Evolutionary conservation across 2,329 filamentous ascomycete genomes (phyloP), one percentile per base, ranked within the genome.

Genomic region (Paecilomyces fulvus): DNA sequence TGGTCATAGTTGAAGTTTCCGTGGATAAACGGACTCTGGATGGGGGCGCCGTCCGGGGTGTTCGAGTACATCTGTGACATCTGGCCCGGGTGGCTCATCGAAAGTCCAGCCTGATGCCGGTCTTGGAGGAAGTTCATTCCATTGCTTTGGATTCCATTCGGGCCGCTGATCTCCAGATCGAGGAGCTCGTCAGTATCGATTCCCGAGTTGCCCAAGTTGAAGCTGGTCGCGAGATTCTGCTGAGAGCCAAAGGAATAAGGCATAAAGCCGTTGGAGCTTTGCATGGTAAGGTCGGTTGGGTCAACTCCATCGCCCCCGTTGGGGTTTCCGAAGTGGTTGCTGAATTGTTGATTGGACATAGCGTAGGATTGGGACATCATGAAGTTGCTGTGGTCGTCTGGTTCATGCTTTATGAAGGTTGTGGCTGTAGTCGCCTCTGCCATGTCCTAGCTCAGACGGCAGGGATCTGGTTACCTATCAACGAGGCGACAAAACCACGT

Each of bases 181-280:
- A 92, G 80, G 51, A 97, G 79, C 69, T 96, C 92, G 61, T 96
- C 92, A 62, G 96, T 92, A 60, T 84, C 87, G 62, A 96, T 92
- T 46, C 87, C 82, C 10, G 89, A 88, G 59, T 87, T 88, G 58
- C 87, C 88, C 63, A 85, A 86, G 50, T 87, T 87, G 76, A 91
- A 96, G 70, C 83, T 87, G 57, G 84, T 86, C 30, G 82, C 80
- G 61, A 85, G 78, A 67, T 82, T 87, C 66, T 86, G 85, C 64
- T 80, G 80, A 56, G 82, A 81, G 55, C 80, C 79, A 64, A 84
- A 89, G 1, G 83, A 80, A 37, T 81, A 79, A 21, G 82, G 70
- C 73, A 77, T 74, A 62, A 76, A 83, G 55, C 72, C 73, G 21
- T 21, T 21, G 55, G 70, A 69, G 59, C 75, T 77, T 62, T 79